Evolutionary conservation across 2,329 filamentous ascomycete genomes (phyloP), one percentile per base, ranked within the genome.

Genomic region (Colletotrichum magnum): DNA sequence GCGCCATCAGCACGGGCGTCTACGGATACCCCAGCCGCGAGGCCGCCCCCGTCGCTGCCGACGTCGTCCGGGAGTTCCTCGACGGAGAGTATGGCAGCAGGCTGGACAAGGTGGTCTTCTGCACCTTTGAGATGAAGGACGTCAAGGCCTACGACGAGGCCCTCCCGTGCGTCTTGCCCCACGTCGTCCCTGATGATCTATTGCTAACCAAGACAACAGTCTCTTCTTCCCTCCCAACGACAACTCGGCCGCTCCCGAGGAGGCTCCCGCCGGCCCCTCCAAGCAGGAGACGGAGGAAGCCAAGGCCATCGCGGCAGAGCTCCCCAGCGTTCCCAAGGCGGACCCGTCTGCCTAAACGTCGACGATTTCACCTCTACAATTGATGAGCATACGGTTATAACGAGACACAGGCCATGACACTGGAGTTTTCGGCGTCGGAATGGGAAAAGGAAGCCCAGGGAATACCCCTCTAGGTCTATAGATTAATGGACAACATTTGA

Each of bases 1-100:
- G 91, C 48, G 92, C 90, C 21, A 87, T 98, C 69, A 97, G 94
- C 76, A 98, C 95, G 1, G 96, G 95, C 0, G 79, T 97, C 1
- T 98, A 97, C 77, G 94, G 94, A 1, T 98, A 97, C 77, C 95
- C 95, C 0, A 93, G 89, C 74, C 72, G 77, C 1, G 87, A 90
- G 48, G 96, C 95, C 1, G 94, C 94, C 0, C 79, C 84, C n/a
- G 86, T 92, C 10, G 96, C 94, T 1, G 86, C 92, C 60, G 83
- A 86, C 39, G 80, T 87, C 1, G 86, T 91, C 10, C 84, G 86
- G 63, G 77, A 81, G 43, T 91, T 89, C 70, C 75, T 92, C n/a
- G 83, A 86, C 18, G 77, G 80, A 5, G 74, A 83, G 5, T 74
- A 83, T 13, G 84, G 83, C 2, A 66, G 76, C 24, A 87, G 85